phyloP scores from a whole-genome alignment of 805 yeast genomes.

The Limtongia smithiae region DNA sequence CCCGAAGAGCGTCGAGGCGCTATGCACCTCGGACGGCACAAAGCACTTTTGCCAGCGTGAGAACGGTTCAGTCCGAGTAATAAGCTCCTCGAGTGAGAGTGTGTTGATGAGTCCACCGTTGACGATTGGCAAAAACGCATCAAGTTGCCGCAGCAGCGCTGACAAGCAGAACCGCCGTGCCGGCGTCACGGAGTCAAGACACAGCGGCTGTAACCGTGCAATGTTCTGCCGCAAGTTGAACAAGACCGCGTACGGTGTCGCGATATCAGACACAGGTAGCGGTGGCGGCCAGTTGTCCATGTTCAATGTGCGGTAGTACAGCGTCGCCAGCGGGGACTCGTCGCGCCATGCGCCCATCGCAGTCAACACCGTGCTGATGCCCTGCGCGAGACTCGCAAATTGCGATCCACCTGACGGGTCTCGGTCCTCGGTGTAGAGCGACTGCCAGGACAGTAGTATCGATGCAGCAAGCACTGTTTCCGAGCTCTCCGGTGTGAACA shows the following conservation, averaged over 20 bases:
- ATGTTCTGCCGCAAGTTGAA: not conserved
- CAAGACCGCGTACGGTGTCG: not conserved
- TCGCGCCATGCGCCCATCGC: slow-evolving; percentile 22
- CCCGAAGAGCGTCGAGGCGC: not conserved
- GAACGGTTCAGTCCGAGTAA: slow-evolving; percentile 2
- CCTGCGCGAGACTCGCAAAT: slow-evolving; percentile 9
- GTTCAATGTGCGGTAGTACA: slow-evolving; percentile 7
- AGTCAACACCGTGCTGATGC: slow-evolving; percentile 10
- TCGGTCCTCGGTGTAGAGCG: slow-evolving; percentile 18
- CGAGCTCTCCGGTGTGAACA: slow-evolving; percentile 12
- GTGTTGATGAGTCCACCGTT: slow-evolving; percentile 1
- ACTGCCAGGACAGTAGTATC: slow-evolving; percentile 15
- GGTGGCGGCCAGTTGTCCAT: slow-evolving; percentile 7
- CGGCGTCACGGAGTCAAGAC: not conserved
- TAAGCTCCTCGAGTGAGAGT: slow-evolving; percentile 1
- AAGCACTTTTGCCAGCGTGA: slow-evolving; percentile 16
- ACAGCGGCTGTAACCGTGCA: not conserved
- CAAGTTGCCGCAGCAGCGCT: slow-evolving; percentile 1
- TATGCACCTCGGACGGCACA: slow-evolving; percentile 8
- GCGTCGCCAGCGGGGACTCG: slow-evolving; percentile 14
- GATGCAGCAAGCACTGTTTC: slow-evolving; percentile 13
- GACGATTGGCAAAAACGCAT: not conserved
- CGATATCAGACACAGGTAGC: not conserved
- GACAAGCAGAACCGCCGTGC: not conserved
- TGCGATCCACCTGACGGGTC: slow-evolving; percentile 16